Evolutionary conservation across 2,329 filamentous ascomycete genomes (phyloP), one percentile per base, ranked within the genome.

Genomic region (Colletotrichum orbiculare): DNA sequence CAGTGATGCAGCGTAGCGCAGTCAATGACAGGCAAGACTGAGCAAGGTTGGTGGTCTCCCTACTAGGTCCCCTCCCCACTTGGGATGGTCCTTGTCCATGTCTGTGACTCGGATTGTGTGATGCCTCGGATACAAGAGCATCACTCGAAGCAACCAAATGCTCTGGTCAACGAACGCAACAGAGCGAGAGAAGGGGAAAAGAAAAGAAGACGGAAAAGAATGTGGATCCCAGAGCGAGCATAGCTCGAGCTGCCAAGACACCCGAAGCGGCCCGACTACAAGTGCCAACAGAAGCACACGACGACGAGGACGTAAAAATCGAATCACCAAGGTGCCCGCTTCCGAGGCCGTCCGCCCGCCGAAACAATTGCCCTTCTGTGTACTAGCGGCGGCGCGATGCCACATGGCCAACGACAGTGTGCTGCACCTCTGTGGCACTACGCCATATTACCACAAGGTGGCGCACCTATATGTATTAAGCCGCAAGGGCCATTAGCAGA

Each of bases 281-380:
- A 5, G 41, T 38, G 54, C 37, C 37, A 38, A 12, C 45, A 37
- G 42, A 57, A 41, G 45, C 15, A 57, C 17, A 13, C 17, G 41
- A 25, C 25, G 25, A 25, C 38, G 41, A 39, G 25, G 42, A 13
- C 34, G 34, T 48, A 17, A 11, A 37, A 50, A 34, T 41, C 53
- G 54, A 43, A 50, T 39, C 46, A 50, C 49, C 45, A 45, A 38
- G 54, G 13, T 39, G 34, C 37, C 47, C 48, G 39, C 45, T 25
- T 25, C 15, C 46, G 15, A 25, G 39, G 15, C 50, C 45, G 34
- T 37, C 38, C 59, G 46, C 38, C 25, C 43, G 58, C 58, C 58
- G 58, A 56, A 65, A 65, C 62, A 57, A 58, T 65, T 65, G 15
- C 52, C 58, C 39, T 65, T 53, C 55, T 41, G 58, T 15, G 62